Evolutionary conservation across 2,329 filamentous ascomycete genomes (phyloP).

Genomic region (Ceratocystis cacaofunesta): DNA sequence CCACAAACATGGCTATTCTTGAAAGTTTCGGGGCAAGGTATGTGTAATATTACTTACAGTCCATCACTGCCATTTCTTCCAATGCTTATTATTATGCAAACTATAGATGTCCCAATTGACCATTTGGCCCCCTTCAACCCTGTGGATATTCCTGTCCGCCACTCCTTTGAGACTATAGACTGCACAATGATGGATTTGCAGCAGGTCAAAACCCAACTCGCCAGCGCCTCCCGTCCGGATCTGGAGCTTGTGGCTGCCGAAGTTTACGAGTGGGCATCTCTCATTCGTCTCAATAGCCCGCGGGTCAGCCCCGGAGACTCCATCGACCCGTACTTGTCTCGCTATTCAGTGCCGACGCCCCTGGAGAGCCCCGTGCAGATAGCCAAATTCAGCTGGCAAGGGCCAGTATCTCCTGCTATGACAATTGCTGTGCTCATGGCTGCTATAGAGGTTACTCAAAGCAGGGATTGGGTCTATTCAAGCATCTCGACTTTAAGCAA

Average conservation of each 20-base stretch:
- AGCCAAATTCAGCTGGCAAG: constrained; percentile 43
- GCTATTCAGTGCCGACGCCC: constrained; percentile 32
- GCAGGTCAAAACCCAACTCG: constrained; percentile 2
- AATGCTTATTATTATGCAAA: not conserved
- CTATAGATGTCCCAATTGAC: constrained; percentile 6
- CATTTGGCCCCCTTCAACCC: constrained; percentile 18
- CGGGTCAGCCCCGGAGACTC: constrained; percentile 41
- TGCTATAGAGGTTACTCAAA: not conserved
- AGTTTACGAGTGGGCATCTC: constrained; percentile 59
- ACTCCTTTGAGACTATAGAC: constrained; percentile 30
- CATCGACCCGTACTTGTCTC: constrained; percentile 54
- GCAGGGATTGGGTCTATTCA: constrained; percentile 9
- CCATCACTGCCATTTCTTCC: not conserved
- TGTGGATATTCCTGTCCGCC: not conserved
- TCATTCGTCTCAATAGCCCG: constrained; percentile 52
- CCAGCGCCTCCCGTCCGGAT: constrained; percentile 20
- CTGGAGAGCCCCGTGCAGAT: constrained; percentile 23
- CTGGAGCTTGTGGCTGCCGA: constrained; percentile 35
- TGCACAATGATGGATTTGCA: constrained; percentile 32
- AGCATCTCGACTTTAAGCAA: constrained; percentile 37
- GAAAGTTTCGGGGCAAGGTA: constrained; percentile 32
- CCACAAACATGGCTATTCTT: constrained; percentile 66
- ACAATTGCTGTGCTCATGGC: constrained; percentile 22
- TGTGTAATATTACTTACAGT: not conserved
- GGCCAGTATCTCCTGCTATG: constrained; percentile 42